Conservation (phyloP, 2,329 filamentous ascomycete species). For the Nakataea oryzae region DNA sequence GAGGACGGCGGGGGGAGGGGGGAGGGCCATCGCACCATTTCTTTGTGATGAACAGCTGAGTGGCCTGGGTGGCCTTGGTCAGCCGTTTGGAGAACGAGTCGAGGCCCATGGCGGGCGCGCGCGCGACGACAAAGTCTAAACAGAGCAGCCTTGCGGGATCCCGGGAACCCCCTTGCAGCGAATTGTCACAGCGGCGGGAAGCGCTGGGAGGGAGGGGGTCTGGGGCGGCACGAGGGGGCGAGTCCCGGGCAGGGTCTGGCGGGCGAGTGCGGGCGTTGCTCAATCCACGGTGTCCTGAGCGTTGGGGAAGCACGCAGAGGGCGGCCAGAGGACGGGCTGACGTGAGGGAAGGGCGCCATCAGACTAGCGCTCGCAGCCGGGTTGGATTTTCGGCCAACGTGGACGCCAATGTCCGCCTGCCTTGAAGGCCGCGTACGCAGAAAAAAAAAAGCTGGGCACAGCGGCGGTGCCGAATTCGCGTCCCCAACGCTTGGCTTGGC, state of each 20-base stretch:
- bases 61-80: background rate
- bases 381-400: background rate
- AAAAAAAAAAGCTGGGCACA: background rate
- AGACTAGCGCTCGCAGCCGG: background rate
- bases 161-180: background rate
- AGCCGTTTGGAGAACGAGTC: conserved; percentile 1
- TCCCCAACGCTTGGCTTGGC: too few species aligned
- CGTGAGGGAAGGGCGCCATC: background rate
- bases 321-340: background rate
- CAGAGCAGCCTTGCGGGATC: background rate
- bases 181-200: background rate
- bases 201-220: background rate
- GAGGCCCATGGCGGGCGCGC: background rate
- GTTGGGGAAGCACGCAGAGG: too few species aligned
- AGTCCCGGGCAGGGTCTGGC: too few species aligned
- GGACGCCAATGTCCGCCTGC: background rate
- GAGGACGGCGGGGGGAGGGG: background rate
- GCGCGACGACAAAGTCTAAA: background rate
- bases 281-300: too few species aligned
- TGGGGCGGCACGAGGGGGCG: too few species aligned
- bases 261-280: too few species aligned
- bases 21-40: conserved; percentile 1
- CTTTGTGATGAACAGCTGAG: background rate
- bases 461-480: background rate
- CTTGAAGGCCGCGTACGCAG: background rate